Evolutionary conservation across 2,329 filamentous ascomycete species (phyloP).

Genomic region (Trichoderma pleuroti): DNA sequence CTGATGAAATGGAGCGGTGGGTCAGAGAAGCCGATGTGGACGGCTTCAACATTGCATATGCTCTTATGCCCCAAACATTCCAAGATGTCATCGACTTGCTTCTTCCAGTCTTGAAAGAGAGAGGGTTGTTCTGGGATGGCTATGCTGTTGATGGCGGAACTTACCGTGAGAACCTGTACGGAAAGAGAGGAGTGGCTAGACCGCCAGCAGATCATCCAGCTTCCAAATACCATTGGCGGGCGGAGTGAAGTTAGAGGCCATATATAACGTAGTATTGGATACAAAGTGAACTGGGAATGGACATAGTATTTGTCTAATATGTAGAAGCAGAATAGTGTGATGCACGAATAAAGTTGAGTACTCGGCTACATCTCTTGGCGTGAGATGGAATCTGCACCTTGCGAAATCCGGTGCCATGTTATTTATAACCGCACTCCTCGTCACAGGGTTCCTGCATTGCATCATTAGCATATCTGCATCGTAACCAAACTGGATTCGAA

Average conservation of each 20-base stretch:
- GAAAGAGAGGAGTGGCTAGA: constrained; percentile 31
- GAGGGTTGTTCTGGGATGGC: constrained; percentile 55
- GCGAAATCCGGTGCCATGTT: too few relatives aligned
- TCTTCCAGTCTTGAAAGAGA: constrained; percentile 56
- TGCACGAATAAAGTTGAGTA: neutral
- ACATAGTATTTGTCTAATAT: neutral
- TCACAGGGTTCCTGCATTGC: neutral
- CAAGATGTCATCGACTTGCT: constrained; percentile 63
- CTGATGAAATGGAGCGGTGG: constrained; percentile 27
- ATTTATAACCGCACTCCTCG: neutral
- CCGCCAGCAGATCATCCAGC: constrained; percentile 40
- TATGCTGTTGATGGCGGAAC: constrained; percentile 43
- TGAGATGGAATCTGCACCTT: neutral
- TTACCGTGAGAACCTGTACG: constrained; percentile 43
- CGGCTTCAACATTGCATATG: constrained; percentile 42
- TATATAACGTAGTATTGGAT: neutral
- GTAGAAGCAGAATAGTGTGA: neutral
- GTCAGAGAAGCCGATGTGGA: constrained; percentile 54
- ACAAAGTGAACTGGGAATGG: neutral
- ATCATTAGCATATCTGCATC: neutral
- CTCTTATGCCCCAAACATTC: constrained; percentile 55
- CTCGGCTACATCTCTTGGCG: neutral
- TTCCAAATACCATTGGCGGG: constrained; percentile 39
- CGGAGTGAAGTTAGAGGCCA: constrained; percentile 23
- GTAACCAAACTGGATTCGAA: neutral